Evolutionary conservation across 169 alveolate genomes (phyloP).

Genomic region (Plasmodium falciparum): DNA sequence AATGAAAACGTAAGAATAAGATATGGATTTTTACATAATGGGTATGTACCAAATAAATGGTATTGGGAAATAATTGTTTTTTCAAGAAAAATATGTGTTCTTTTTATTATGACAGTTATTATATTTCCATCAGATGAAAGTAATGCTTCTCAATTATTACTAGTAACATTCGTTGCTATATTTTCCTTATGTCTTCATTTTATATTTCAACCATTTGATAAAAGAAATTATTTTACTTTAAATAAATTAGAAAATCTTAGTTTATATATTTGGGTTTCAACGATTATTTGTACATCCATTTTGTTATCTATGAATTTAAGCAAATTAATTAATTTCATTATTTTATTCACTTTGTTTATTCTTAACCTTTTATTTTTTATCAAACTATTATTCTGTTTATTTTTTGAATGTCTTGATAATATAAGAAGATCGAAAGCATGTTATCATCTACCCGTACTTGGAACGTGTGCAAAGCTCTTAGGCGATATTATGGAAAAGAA

Average conservation of each 20-base stretch:
- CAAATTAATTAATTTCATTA: slow-evolving; percentile 59
- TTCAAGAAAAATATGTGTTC: slow-evolving; percentile 84
- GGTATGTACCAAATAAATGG: slow-evolving; percentile 87
- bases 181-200: slow-evolving; percentile 84
- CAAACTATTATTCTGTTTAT: slow-evolving; percentile 57
- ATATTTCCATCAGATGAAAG: slow-evolving; percentile 82
- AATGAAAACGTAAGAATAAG: slow-evolving; percentile 85
- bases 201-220: slow-evolving; percentile 87
- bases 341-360: slow-evolving; percentile 41
- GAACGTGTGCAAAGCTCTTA: slow-evolving; percentile 50
- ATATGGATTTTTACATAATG: slow-evolving; percentile 90
- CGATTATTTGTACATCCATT: slow-evolving; percentile 60
- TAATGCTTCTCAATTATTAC: slow-evolving; percentile 84
- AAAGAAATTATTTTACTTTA: slow-evolving; percentile 79
- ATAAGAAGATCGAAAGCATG: slow-evolving; percentile 66
- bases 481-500: slow-evolving; percentile 72
- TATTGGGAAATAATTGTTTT: slow-evolving; percentile 90
- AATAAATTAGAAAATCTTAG: slow-evolving; percentile 59
- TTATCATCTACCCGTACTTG: slow-evolving; percentile 77
- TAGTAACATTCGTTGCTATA: slow-evolving; percentile 85
- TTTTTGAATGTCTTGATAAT: slow-evolving; percentile 80
- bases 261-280: slow-evolving; percentile 59
- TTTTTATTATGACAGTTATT: slow-evolving; percentile 85
- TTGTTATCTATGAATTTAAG: slow-evolving; percentile 72
- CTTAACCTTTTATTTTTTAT: slow-evolving; percentile 55